Conservation (phyloP, 2,329 filamentous ascomycete genomes). For the Calonectria naviculata region DNA sequence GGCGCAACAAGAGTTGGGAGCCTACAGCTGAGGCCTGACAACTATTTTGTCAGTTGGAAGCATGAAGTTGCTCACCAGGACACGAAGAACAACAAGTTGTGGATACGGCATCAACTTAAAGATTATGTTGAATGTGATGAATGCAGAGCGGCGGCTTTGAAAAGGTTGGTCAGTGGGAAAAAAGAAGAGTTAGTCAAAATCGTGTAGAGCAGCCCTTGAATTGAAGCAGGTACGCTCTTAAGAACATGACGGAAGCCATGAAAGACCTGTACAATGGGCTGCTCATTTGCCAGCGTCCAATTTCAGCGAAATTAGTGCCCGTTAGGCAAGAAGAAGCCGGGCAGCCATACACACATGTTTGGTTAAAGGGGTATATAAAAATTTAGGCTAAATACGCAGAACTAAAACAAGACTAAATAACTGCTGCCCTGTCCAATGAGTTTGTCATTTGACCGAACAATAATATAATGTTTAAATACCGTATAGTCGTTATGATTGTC, state of each 20-base stretch:
- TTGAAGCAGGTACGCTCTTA: too few relatives aligned
- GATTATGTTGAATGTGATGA: not conserved
- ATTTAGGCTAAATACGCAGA: not conserved
- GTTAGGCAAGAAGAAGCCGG: not conserved
- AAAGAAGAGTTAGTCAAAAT: not conserved
- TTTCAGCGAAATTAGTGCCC: not conserved
- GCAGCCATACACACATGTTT: not conserved
- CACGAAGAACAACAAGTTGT: not conserved
- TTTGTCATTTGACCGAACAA: not conserved
- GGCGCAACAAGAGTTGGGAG: slow-evolving; percentile 16
- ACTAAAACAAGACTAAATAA: not conserved
- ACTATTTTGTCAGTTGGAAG: slow-evolving; percentile 22
- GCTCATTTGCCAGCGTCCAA: not conserved
- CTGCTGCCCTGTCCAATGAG: not conserved
- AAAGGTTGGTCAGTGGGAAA: not conserved
- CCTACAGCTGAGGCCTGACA: slow-evolving; percentile 15
- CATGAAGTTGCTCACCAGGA: not conserved
- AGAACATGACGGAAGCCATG: not conserved
- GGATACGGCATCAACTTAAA: not conserved
- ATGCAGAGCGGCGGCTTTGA: not conserved
- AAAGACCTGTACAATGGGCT: too few relatives aligned
- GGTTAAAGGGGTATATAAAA: not conserved
- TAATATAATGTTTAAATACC: slow-evolving; percentile 2
- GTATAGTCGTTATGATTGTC: slow-evolving; percentile 5
- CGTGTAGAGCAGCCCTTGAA: not conserved